phyloP scores from a whole-genome alignment of 768 basidiomycete species.

The Sarcomyxa edulis region DNA sequence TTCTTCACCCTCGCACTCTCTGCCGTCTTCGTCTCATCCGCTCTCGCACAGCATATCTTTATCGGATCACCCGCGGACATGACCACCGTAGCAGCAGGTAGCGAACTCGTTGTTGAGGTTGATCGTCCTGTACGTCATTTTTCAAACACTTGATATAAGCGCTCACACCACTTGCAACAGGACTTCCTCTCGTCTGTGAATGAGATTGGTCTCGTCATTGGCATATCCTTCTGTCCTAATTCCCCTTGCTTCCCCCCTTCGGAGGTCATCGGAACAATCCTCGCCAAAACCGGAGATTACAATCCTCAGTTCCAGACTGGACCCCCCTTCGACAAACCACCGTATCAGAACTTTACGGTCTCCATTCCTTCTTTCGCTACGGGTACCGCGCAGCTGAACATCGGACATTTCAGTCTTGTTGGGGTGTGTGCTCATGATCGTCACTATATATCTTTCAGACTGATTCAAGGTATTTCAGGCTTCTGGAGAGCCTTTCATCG shows the following conservation, averaged over 20 bases:
- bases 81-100: conserved; percentile 28
- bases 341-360: conserved; percentile 27
- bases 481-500: too few species aligned
- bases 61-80: conserved; percentile 37
- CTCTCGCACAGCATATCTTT: conserved; percentile 32
- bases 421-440: conserved; percentile 12
- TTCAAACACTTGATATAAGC: not conserved
- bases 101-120: conserved; percentile 35
- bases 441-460: too few species aligned
- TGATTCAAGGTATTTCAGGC: too few species aligned
- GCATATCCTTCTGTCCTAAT: conserved; percentile 28
- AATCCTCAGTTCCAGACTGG: conserved; percentile 26
- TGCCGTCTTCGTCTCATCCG: conserved; percentile 19
- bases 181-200: conserved; percentile 29
- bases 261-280: conserved; percentile 32
- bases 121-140: conserved; percentile 38
- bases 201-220: conserved; percentile 44
- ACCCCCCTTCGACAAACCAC: conserved; percentile 18
- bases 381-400: conserved; percentile 10
- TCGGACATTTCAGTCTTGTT: conserved; percentile 11
- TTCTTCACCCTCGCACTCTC: not conserved
- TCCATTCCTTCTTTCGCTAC: conserved; percentile 11
- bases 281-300: conserved; percentile 43
- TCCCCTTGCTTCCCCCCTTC: conserved; percentile 15
- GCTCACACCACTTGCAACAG: conserved; percentile 15